Evolutionary conservation across 2,329 filamentous ascomycete genomes (phyloP), one percentile per base, ranked within the genome.

Genomic region (Myriosclerotinia duriaeana): DNA sequence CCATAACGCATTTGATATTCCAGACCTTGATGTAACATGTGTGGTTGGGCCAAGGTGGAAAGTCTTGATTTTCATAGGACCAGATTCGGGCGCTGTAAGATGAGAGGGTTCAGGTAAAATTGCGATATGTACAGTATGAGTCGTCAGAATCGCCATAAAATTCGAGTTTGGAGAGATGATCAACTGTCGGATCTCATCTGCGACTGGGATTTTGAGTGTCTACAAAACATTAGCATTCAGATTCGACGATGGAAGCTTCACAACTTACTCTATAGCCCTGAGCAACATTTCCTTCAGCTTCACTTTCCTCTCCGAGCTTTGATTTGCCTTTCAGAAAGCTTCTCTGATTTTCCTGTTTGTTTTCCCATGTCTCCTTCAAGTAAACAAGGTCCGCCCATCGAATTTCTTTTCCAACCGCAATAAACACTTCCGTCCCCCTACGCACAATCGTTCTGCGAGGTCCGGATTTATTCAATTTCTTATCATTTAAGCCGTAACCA

Each of bases 41-140:
- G 90, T 93, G 3, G 92, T 96, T 40, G 93, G 93, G 1, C 94
- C 94, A n/a, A 98, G 83, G 26, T 94, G 94, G 79, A 92, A 96
- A 64, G 92, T 92, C 77, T 92, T 96, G 40, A 93, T 83, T 74
- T 91, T 91, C 73, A 97, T 83, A 6, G 89, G 86, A 12, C 85
- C 83, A 56, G 79, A 81, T 74, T 94, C 91, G 55, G 84, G 82
- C 67, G 87, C 85, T 20, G 87, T 87, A 42, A 97, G 86, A 73
- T 93, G 89, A 11, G 89, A 87, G 0, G 89, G 82, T 71, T 96
- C 90, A 36, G 94, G 94, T 5, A 98, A 83, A n/a, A 93, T 82
- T 66, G 91, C 89, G 72, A 98, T 88, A 75, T 96, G 92, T 53
- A 96, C 87, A 1, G 93, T 97, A 75, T 97, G 91, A 12, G 89